phyloP scores from a whole-genome alignment of 2,329 filamentous ascomycete genomes.

The Truncatella angustata region DNA sequence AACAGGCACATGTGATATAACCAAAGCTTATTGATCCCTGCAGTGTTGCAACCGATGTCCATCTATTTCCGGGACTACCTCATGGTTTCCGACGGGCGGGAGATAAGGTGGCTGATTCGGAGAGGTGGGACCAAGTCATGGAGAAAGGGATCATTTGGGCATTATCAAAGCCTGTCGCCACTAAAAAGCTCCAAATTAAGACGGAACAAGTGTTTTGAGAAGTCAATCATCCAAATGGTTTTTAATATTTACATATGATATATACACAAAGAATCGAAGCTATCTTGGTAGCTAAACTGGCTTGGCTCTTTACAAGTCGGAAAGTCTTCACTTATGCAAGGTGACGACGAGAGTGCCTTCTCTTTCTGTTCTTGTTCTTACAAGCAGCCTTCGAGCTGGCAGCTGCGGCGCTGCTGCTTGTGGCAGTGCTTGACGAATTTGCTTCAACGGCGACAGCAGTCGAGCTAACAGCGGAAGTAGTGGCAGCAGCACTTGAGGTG shows the following conservation, averaged over 20 bases:
- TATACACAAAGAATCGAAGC: not conserved
- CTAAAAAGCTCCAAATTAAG: not conserved
- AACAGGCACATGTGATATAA: no score
- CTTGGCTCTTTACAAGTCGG: not conserved
- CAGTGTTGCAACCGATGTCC: constrained; percentile 10
- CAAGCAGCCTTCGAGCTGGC: not conserved
- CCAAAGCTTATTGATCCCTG: no score
- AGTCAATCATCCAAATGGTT: no score
- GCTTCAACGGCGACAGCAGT: not conserved
- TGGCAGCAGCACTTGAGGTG: not conserved
- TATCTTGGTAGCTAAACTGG: not conserved
- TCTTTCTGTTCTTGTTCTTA: no score
- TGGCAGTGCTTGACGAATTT: not conserved
- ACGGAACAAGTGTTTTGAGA: constrained; percentile 13
- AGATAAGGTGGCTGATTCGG: constrained; percentile 2
- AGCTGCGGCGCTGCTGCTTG: not conserved
- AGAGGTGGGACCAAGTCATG: constrained; percentile 11
- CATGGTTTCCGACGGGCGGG: constrained; percentile 8
- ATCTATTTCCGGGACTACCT: constrained; percentile 11
- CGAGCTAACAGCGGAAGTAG: not conserved
- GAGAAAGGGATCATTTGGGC: constrained; percentile 9
- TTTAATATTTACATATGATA: not conserved
- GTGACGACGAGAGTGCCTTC: no score
- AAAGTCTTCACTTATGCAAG: not conserved
- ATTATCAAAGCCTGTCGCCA: not conserved